These are phyloP conservation scores for Albugo candida DNA, from an alignment of 352 stramenopile genomes.

Conservation along the genomic window DNA sequence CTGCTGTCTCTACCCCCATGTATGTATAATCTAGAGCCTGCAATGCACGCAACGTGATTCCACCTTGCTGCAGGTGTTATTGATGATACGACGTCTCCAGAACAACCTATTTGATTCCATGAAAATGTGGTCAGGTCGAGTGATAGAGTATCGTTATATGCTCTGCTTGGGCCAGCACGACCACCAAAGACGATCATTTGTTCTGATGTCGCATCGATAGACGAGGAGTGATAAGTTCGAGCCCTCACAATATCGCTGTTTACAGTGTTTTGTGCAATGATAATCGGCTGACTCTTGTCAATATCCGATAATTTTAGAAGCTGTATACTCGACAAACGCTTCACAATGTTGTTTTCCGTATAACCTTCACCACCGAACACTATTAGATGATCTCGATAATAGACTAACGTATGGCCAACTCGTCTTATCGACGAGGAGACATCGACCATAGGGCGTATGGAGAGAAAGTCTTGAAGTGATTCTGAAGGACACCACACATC, in stretches of 20 bases:
- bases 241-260: conserved; percentile 7
- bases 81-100: conserved; percentile 15
- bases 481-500: neutral
- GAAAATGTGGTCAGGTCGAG: conserved; percentile 25
- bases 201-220: neutral
- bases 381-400: conserved; percentile 20
- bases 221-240: conserved; percentile 13
- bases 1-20: conserved; percentile 44
- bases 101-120: conserved; percentile 18
- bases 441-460: conserved; percentile 1
- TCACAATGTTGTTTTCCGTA: conserved; percentile 30
- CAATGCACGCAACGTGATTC: conserved; percentile 45
- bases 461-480: neutral
- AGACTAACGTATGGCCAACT: conserved; percentile 39
- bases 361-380: conserved; percentile 53
- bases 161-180: conserved; percentile 39
- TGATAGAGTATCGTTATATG: conserved; percentile 39
- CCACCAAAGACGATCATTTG: conserved; percentile 69
- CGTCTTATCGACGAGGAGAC: conserved; percentile 18
- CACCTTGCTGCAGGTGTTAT: conserved; percentile 18
- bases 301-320: conserved; percentile 17
- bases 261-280: conserved; percentile 1
- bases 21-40: conserved; percentile 46
- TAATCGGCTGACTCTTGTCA: neutral
- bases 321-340: conserved; percentile 30